Conservation (phyloP, 371 early-diverging fungal genomes). For the Lichtheimia ornata region DNA sequence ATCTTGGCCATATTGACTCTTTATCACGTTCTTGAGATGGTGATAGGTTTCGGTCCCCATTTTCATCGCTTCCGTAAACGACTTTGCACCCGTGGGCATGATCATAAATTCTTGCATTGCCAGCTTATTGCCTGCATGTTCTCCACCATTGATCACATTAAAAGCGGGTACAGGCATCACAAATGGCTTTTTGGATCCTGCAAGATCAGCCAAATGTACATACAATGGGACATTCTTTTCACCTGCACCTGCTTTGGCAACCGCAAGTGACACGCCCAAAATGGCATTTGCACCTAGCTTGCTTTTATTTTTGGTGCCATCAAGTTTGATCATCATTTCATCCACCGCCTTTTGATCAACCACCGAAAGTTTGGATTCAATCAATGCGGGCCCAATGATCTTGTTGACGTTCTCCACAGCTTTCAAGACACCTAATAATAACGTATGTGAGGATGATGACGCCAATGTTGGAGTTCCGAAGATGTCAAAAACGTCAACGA, state of each 20-base stretch:
- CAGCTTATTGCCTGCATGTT: constrained; percentile 98
- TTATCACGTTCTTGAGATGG: constrained; percentile 91
- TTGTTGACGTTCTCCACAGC: constrained; percentile 94
- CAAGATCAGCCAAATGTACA: constrained; percentile 87
- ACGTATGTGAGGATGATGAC: not conserved
- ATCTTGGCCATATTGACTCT: constrained; percentile 97
- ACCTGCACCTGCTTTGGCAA: constrained; percentile 94
- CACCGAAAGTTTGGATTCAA: constrained; percentile 73
- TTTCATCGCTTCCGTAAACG: constrained; percentile 96
- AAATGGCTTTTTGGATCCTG: constrained; percentile 78
- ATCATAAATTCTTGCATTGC: constrained; percentile 99
- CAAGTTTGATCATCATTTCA: constrained; percentile 85
- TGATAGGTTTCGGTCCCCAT: constrained; percentile 98
- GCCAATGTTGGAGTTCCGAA: not conserved
- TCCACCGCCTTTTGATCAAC: constrained; percentile 90
- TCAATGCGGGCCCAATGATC: constrained; percentile 82
- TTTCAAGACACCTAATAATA: constrained; percentile 77
- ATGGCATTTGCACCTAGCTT: constrained; percentile 98
- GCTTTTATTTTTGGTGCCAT: constrained; percentile 94
- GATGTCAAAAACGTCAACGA: too few species aligned
- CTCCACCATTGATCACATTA: constrained; percentile 99
- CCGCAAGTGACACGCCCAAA: constrained; percentile 96
- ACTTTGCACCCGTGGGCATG: constrained; percentile 91
- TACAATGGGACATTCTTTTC: constrained; percentile 89
- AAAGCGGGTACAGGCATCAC: constrained; percentile 97